These are phyloP conservation scores for Rhodotorula toruloides DNA, from an alignment of 768 basidiomycete genomes.

Conservation along the genomic window DNA sequence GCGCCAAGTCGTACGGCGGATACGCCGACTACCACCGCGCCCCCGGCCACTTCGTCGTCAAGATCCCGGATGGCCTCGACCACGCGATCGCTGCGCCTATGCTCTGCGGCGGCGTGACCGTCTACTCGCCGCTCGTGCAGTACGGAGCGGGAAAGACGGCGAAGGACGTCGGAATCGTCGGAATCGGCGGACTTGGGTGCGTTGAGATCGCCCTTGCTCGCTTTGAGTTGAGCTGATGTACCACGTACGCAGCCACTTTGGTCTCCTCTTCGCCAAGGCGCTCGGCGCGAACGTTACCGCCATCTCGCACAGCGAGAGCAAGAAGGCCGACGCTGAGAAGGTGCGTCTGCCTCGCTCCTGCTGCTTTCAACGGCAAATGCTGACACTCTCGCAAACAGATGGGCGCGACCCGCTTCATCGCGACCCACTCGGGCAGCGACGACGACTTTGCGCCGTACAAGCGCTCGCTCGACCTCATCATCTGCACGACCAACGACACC, in stretches of 20 bases:
- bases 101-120: constrained; percentile 45
- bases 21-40: constrained; percentile 50
- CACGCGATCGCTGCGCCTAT: constrained; percentile 59
- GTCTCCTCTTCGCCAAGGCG: constrained; percentile 52
- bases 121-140: constrained; percentile 53
- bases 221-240: neutral
- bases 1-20: constrained; percentile 37
- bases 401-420: constrained; percentile 56
- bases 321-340: constrained; percentile 57
- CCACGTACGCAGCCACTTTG: constrained; percentile 30
- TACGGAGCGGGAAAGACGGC: constrained; percentile 54
- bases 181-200: too few species aligned
- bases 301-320: constrained; percentile 56
- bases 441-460: constrained; percentile 44
- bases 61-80: constrained; percentile 54
- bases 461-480: constrained; percentile 49
- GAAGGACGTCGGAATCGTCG: constrained; percentile 63
- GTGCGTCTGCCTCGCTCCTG: neutral
- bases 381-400: constrained; percentile 40
- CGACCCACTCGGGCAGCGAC: constrained; percentile 49
- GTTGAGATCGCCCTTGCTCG: too few species aligned
- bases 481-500: constrained; percentile 48
- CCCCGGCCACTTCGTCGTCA: constrained; percentile 56
- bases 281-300: constrained; percentile 59
- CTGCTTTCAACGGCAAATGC: neutral